Evolutionary conservation across 768 basidiomycete genomes (phyloP), one percentile per base, ranked within the genome.

Genomic region (Suillus occidentalis): DNA sequence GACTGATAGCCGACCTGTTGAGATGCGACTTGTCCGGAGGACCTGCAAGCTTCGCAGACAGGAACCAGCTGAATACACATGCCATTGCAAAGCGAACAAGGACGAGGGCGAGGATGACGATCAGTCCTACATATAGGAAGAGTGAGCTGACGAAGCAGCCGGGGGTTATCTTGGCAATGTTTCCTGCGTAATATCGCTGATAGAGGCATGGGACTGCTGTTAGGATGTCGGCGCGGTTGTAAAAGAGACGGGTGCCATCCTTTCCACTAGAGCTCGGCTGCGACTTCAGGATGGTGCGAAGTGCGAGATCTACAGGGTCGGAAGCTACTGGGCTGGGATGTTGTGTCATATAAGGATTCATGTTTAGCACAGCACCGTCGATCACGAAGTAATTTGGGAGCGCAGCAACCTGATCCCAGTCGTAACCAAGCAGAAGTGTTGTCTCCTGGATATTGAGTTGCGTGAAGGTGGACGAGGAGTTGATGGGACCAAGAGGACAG

Each of bases 1-100:
- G 97, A 71, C 92, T 94, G 74, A 99, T 93, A 60, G 88, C 97
- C 16, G 89, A 86, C 52, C 94, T 84, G 68, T 89, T 88, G 42
- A 98, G 82, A 60, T 93, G 84, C 65, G 83, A 84, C 66, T 76
- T 87, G 66, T 85, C 85, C 0, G 93, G 93, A 31, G 93, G 87
- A 13, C 88, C 87, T 20, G 95, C 91, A 40, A 99, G 84, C 62
- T 84, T 85, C 9, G 85, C 86, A 12, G 95, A 96, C 58, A 99
- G 80, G 81, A 94, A 97, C 97, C 97, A 99, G 71, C 88, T 95
- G 84, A 99, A 99, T 49, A 97, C 76, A 75, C 94, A 94, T 0
- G 97, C 97, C 97, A 99, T 98, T 70, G 84, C 77, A 78, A 99
- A 99, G 42, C 97, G 92, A 39, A 94, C 88, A 67, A 98, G 77